Evolutionary conservation across 176 grass and related monocot genomes (phyloP).

Genomic region (Thinopyrum elongatum): DNA sequence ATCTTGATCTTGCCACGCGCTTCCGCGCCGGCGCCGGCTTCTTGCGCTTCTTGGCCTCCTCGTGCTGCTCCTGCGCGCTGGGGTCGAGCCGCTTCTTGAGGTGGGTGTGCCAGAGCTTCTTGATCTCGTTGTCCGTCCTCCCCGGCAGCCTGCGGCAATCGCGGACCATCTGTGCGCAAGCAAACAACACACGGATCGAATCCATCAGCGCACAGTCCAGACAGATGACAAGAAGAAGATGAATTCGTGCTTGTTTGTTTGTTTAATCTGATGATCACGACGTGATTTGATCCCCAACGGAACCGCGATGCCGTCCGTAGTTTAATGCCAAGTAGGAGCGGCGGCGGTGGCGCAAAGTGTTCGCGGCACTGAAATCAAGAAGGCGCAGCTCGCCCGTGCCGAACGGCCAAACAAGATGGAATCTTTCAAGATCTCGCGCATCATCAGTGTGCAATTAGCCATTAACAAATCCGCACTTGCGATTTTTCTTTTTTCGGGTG

Average conservation of each 20-base stretch:
- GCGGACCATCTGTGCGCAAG: slow-evolving; percentile 62
- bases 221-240: background rate
- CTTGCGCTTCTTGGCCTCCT: slow-evolving; percentile 25
- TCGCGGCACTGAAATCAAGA: slow-evolving; percentile 33
- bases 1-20: background rate
- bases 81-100: slow-evolving; percentile 72
- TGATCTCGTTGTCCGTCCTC: slow-evolving; percentile 94
- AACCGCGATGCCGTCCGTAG: background rate
- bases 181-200: background rate
- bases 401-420: slow-evolving; percentile 33
- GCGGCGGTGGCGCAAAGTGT: background rate
- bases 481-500: background rate
- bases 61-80: slow-evolving; percentile 2
- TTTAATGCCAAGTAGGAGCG: background rate
- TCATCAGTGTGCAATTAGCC: slow-evolving; percentile 39
- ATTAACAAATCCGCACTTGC: background rate
- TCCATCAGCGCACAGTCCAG: slow-evolving; percentile 6
- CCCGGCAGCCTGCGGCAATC: slow-evolving; percentile 76
- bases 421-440: slow-evolving; percentile 40
- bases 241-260: too few species aligned
- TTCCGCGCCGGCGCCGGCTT: background rate
- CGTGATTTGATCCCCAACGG: slow-evolving; percentile 40
- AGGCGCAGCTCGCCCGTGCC: background rate
- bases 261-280: background rate
- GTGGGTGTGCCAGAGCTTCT: slow-evolving; percentile 94